Conservation (phyloP, 2,329 filamentous ascomycete genomes). For the Lanzia echinophila region DNA sequence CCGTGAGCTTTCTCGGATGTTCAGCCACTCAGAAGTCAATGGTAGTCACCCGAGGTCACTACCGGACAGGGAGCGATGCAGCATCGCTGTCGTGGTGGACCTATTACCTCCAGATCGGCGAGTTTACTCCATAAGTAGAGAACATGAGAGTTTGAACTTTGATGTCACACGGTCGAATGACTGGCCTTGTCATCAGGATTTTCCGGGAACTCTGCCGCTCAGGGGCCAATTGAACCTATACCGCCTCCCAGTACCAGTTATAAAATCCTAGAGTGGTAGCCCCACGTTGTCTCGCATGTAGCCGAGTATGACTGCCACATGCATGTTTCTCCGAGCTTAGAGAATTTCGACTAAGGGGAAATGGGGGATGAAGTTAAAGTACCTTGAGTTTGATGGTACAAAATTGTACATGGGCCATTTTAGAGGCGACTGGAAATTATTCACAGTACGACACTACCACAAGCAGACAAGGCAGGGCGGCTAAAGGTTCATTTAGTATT, state of each 20-base stretch:
- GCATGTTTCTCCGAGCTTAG: background rate
- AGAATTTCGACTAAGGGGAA: background rate
- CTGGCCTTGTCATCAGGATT: conserved; percentile 1
- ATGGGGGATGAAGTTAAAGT: no score
- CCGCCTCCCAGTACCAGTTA: background rate
- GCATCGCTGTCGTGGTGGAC: background rate
- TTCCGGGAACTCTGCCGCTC: conserved; percentile 12
- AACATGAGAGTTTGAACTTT: background rate
- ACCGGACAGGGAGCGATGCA: conserved; percentile 2
- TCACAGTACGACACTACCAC: background rate
- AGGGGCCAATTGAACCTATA: conserved; percentile 3
- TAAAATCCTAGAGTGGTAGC: background rate
- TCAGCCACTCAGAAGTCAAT: background rate
- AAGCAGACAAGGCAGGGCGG: background rate
- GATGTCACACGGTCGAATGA: background rate
- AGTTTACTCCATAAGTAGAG: background rate
- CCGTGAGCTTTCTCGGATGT: background rate
- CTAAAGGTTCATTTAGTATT: conserved; percentile 1
- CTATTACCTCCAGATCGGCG: background rate
- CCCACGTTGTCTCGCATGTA: conserved; percentile 4
- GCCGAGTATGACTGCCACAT: background rate
- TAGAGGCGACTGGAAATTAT: background rate
- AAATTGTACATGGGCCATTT: background rate
- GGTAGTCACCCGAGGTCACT: background rate
- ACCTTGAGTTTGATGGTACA: background rate